These are phyloP conservation scores for Agapanthus africanus DNA, from an alignment of 106 monocot genomes.

Conservation along the genomic window DNA sequence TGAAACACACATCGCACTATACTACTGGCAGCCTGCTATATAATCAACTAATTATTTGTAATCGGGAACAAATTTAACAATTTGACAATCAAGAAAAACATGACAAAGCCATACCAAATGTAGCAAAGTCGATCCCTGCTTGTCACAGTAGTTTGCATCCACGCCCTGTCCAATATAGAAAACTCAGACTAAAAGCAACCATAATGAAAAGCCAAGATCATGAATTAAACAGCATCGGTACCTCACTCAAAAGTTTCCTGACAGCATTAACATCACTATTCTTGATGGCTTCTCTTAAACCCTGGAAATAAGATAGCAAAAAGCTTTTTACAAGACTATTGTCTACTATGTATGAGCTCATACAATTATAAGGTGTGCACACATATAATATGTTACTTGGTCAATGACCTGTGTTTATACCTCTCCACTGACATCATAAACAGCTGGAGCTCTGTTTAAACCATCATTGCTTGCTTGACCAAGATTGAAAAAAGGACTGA, in stretches of 20 bases:
- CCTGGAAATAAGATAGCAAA: constrained; percentile 34
- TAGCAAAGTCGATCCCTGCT: constrained; percentile 74
- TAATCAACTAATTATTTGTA: too few relatives aligned
- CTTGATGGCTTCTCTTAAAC: constrained; percentile 92
- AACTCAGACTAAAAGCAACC: background rate
- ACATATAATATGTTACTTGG: background rate
- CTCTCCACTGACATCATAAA: constrained; percentile 85
- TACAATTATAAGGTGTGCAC: background rate
- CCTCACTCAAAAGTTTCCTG: constrained; percentile 66
- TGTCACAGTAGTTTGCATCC: constrained; percentile 85
- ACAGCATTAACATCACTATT: constrained; percentile 57
- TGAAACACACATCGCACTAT: too few relatives aligned
- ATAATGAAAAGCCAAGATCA: background rate
- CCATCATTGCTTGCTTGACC: constrained; percentile 38
- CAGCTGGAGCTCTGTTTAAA: constrained; percentile 31
- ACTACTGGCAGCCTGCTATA: too few relatives aligned
- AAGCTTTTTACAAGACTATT: background rate
- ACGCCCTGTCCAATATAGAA: constrained; percentile 37
- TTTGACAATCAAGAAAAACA: constrained; percentile 17
- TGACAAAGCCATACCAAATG: constrained; percentile 55
- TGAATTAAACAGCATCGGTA: background rate
- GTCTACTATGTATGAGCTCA: constrained; percentile 15
- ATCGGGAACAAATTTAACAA: constrained; percentile 67
- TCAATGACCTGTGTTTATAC: background rate
- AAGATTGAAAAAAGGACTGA: constrained; percentile 63